A percentile compares a stretch with the other conserved stretches of the same genome.
Evolutionary conservation across 2,329 filamentous ascomycete genomes (phyloP).

Genomic region (Fusarium palustre): DNA sequence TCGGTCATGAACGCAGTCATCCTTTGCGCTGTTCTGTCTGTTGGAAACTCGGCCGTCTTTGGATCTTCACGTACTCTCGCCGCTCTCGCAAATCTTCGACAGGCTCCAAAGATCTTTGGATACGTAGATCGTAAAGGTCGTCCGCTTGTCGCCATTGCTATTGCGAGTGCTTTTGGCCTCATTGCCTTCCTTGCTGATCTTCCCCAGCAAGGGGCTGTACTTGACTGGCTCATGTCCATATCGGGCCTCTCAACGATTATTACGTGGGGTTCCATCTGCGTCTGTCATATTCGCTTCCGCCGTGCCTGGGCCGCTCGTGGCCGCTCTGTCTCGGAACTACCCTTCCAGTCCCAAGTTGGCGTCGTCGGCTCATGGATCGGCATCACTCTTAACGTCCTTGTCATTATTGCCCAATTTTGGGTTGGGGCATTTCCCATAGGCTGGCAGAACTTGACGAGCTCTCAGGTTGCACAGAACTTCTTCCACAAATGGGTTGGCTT

Average conservation of each 20-base stretch:
- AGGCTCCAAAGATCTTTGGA: slow-evolving; percentile 80
- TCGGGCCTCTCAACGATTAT: slow-evolving; percentile 80
- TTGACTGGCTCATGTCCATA: slow-evolving; percentile 83
- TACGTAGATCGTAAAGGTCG: slow-evolving; percentile 88
- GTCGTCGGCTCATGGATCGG: slow-evolving; percentile 84
- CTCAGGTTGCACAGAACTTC: slow-evolving; percentile 70
- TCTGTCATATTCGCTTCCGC: slow-evolving; percentile 94
- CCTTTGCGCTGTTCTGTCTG: slow-evolving; percentile 87
- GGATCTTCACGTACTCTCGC: slow-evolving; percentile 91
- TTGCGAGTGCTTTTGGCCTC: slow-evolving; percentile 76
- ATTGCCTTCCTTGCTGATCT: slow-evolving; percentile 82
- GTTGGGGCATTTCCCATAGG: slow-evolving; percentile 81
- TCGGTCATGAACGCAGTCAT: slow-evolving; percentile 97
- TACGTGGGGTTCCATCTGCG: slow-evolving; percentile 86
- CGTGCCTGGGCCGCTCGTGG: slow-evolving; percentile 78
- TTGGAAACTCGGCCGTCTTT: slow-evolving; percentile 92
- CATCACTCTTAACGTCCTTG: slow-evolving; percentile 77
- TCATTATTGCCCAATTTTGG: slow-evolving; percentile 90
- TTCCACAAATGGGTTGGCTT: slow-evolving; percentile 79
- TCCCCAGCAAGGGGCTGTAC: slow-evolving; percentile 68
- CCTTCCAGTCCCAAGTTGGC: slow-evolving; percentile 84
- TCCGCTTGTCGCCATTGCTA: slow-evolving; percentile 76
- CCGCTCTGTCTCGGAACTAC: slow-evolving; percentile 78
- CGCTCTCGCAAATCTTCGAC: slow-evolving; percentile 87
- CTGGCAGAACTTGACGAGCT: slow-evolving; percentile 58